Evolutionary conservation across 352 stramenopile species (phyloP).

Genomic region (Elongisporangium anandrum): DNA sequence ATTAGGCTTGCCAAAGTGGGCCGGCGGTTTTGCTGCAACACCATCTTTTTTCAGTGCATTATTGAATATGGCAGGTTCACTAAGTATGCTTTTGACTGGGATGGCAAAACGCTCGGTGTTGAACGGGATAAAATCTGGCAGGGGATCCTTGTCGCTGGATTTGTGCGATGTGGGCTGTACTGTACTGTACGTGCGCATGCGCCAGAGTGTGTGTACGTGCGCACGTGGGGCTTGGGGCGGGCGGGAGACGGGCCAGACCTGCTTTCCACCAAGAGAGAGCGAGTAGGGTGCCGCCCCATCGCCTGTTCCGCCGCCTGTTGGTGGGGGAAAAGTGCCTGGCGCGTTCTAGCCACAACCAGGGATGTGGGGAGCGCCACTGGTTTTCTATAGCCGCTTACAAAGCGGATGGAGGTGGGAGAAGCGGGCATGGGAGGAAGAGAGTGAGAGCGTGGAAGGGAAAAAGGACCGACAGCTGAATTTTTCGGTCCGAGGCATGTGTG

Average conservation of each 20-base stretch:
- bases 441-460: background rate
- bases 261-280: background rate
- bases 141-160: background rate
- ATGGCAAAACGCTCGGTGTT: background rate
- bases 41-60: background rate
- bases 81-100: background rate
- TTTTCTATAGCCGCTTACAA: background rate
- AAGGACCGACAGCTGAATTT: background rate
- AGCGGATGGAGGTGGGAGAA: background rate
- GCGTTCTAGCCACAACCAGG: background rate
- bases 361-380: background rate
- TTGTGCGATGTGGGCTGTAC: background rate
- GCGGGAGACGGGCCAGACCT: background rate
- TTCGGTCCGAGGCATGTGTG: background rate
- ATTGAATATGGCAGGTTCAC: background rate
- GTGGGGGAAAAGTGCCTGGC: background rate
- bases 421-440: background rate
- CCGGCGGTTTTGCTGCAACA: background rate
- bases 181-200: background rate
- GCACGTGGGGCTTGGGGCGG: background rate
- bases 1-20: background rate
- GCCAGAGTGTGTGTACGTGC: background rate
- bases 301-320: background rate
- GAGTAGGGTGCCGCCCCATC: background rate
- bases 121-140: background rate